These are phyloP conservation scores for Penicillium vulpinum DNA, from an alignment of 2,329 filamentous ascomycete genomes.

Conservation along the genomic window DNA sequence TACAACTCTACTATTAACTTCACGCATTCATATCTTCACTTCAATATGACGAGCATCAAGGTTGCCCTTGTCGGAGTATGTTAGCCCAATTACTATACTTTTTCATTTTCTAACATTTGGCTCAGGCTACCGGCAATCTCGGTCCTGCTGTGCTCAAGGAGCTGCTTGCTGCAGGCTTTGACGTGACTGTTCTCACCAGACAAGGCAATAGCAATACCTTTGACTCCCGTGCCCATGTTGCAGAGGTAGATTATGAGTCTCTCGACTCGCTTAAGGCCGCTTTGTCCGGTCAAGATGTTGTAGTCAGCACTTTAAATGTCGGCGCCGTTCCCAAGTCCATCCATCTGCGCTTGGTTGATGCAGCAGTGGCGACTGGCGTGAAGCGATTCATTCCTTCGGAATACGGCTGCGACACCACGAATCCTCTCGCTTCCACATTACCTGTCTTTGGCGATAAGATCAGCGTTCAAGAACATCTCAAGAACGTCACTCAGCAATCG, in stretches of 20 bases:
- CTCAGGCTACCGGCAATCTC: conserved; percentile 32
- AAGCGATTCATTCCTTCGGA: conserved; percentile 38
- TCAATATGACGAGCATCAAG: conserved; percentile 1
- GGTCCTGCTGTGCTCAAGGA: conserved; percentile 28
- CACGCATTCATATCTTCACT: neutral
- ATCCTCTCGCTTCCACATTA: conserved; percentile 24
- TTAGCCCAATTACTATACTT: neutral
- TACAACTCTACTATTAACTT: neutral
- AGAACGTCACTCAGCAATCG: conserved; percentile 17
- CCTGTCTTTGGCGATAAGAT: conserved; percentile 38
- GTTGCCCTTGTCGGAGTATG: conserved; percentile 7
- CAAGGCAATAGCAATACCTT: conserved; percentile 7
- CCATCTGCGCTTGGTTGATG: conserved; percentile 30
- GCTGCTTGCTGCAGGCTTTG: conserved; percentile 26
- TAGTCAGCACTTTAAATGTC: conserved; percentile 26
- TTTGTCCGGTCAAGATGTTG: conserved; percentile 31
- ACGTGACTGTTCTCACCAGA: conserved; percentile 32
- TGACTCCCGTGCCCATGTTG: conserved; percentile 13
- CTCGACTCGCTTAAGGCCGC: conserved; percentile 25
- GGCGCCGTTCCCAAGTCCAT: conserved; percentile 5
- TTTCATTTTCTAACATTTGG: neutral
- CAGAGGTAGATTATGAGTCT: conserved; percentile 32
- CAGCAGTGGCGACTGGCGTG: conserved; percentile 32
- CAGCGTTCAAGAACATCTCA: conserved; percentile 29
- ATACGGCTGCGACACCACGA: conserved; percentile 35